These are phyloP conservation scores for Naganishia vaughanmartiniae DNA, from an alignment of 768 basidiomycete genomes.

Conservation along the genomic window DNA sequence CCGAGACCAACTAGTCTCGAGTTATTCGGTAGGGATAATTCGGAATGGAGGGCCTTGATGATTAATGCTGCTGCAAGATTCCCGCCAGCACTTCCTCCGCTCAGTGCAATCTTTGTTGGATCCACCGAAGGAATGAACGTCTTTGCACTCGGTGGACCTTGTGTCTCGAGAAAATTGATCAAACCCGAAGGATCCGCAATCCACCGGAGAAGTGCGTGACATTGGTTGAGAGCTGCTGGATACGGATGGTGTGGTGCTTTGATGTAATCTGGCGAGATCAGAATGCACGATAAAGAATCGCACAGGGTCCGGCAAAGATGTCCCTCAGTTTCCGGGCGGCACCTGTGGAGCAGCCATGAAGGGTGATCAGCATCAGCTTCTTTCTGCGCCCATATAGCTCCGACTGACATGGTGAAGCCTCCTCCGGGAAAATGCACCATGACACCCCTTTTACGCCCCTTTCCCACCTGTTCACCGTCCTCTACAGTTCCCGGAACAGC, in stretches of 20 bases:
- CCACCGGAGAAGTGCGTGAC: conserved; percentile 29
- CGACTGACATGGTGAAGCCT: conserved; percentile 31
- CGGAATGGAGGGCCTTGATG: conserved; percentile 12
- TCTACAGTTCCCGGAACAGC: conserved; percentile 20
- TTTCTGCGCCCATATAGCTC: not conserved
- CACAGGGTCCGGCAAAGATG: conserved; percentile 31
- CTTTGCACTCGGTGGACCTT: conserved; percentile 20
- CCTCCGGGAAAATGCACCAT: conserved; percentile 27
- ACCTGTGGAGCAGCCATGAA: conserved; percentile 17
- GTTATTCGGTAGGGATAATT: conserved; percentile 8
- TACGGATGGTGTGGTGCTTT: conserved; percentile 32
- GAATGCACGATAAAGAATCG: conserved; percentile 24
- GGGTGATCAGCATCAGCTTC: not conserved
- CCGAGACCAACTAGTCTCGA: conserved; percentile 26
- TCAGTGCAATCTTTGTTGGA: conserved; percentile 28
- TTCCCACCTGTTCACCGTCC: conserved; percentile 13
- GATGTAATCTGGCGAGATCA: conserved; percentile 32
- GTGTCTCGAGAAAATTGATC: conserved; percentile 19
- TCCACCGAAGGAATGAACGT: conserved; percentile 25
- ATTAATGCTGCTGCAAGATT: conserved; percentile 27
- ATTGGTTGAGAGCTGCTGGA: conserved; percentile 27
- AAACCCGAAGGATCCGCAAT: conserved; percentile 22
- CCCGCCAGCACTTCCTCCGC: conserved; percentile 29
- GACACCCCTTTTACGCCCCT: conserved; percentile 26
- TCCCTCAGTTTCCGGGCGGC: conserved; percentile 31